Evolutionary conservation across 1,284 basidiomycete genomes (phyloP).

Genomic region (Coriolopsis trogii): DNA sequence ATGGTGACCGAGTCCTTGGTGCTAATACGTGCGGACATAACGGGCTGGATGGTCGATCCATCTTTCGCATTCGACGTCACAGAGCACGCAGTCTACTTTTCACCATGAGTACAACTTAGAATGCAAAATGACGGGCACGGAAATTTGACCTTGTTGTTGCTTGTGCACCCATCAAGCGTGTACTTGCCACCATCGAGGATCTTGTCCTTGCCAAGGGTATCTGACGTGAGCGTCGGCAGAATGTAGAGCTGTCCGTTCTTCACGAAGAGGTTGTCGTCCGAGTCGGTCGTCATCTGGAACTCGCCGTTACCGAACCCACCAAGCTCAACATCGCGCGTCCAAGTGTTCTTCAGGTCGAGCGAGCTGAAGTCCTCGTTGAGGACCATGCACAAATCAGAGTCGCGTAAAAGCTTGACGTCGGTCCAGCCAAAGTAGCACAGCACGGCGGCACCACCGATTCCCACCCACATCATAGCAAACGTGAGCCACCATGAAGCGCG

Average conservation of each 20-base stretch:
- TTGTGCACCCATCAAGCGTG: conserved; percentile 70
- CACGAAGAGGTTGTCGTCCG: conserved; percentile 69
- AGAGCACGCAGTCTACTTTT: conserved; percentile 42
- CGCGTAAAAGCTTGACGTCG: conserved; percentile 40
- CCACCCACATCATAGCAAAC: conserved; percentile 46
- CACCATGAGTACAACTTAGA: not conserved
- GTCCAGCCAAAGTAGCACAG: conserved; percentile 52
- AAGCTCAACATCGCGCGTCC: conserved; percentile 70
- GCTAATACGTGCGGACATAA: conserved; percentile 73
- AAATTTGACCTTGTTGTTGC: conserved; percentile 31
- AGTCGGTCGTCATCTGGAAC: conserved; percentile 77
- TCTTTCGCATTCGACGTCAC: conserved; percentile 40
- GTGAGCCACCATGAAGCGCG: conserved; percentile 63
- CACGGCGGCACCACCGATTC: conserved; percentile 47
- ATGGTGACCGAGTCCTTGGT: conserved; percentile 67
- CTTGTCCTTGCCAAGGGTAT: conserved; percentile 55
- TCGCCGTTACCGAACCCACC: conserved; percentile 82
- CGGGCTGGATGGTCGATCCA: conserved; percentile 68
- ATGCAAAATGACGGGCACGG: not conserved
- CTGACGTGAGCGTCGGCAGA: conserved; percentile 79
- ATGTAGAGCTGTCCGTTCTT: conserved; percentile 74
- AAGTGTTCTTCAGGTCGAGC: conserved; percentile 53
- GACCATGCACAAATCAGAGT: conserved; percentile 61
- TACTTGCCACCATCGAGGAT: conserved; percentile 68
- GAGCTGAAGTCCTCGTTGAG: conserved; percentile 70